Evolutionary conservation across 1,139 yeast species (phyloP).

Genomic region (Kazachstania sp.): DNA sequence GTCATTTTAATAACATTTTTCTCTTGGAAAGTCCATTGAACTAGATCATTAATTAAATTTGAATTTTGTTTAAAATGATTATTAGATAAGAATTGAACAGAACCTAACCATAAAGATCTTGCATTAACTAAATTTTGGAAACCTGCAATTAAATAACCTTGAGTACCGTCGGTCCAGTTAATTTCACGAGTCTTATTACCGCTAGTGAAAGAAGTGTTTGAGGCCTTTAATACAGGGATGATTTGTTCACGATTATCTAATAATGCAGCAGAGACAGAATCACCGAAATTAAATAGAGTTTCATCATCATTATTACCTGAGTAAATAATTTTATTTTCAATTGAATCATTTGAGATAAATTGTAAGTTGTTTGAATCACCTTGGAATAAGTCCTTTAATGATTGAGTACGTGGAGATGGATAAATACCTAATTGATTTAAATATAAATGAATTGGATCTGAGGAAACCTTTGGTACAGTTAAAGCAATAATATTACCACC

Average conservation of each 20-base stretch:
- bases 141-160: slow-evolving; percentile 69
- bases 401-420: slow-evolving; percentile 71
- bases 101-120: slow-evolving; percentile 76
- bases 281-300: slow-evolving; percentile 27
- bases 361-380: slow-evolving; percentile 11
- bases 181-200: slow-evolving; percentile 37
- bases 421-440: slow-evolving; percentile 75
- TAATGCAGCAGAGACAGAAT: slow-evolving; percentile 43
- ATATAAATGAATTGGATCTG: slow-evolving; percentile 60
- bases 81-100: slow-evolving; percentile 43
- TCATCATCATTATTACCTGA: slow-evolving; percentile 10
- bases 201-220: slow-evolving; percentile 54
- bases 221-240: slow-evolving; percentile 63
- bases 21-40: slow-evolving; percentile 71
- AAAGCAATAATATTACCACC: slow-evolving; percentile 74
- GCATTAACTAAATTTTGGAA: slow-evolving; percentile 77
- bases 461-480: slow-evolving; percentile 48
- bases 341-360: slow-evolving; percentile 15
- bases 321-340: slow-evolving; percentile 19
- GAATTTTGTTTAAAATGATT: slow-evolving; percentile 26
- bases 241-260: slow-evolving; percentile 54
- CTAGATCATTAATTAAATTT: slow-evolving; percentile 41
- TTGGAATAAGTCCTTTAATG: slow-evolving; percentile 50
- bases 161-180: slow-evolving; percentile 77
- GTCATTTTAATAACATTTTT: slow-evolving; percentile 54